A percentile compares a stretch with the other conserved stretches of the same genome.
Conservation (phyloP, 2,329 filamentous ascomycete genomes). For the Fusarium napiforme region DNA sequence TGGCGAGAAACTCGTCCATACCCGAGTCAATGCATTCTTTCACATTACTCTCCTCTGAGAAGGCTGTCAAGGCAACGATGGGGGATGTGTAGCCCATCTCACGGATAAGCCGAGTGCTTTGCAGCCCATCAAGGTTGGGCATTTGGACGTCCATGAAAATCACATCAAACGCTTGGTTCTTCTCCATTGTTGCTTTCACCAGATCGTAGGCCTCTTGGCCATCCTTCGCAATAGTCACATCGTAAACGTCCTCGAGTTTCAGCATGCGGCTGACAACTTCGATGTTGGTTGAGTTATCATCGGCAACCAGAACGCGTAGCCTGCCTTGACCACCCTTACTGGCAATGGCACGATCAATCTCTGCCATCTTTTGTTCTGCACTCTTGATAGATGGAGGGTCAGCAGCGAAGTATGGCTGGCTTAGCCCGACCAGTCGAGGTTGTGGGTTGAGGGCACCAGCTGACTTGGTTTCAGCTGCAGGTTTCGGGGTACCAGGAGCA, state of each 20-base stretch:
- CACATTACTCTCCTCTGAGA: slow-evolving; percentile 89
- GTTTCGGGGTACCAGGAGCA: slow-evolving; percentile 37
- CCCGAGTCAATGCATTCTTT: slow-evolving; percentile 88
- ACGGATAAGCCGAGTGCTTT: slow-evolving; percentile 86
- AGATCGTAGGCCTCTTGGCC: slow-evolving; percentile 88
- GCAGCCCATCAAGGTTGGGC: slow-evolving; percentile 90
- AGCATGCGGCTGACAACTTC: slow-evolving; percentile 71
- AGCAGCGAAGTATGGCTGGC: slow-evolving; percentile 80
- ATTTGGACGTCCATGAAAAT: slow-evolving; percentile 98
- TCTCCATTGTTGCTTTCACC: slow-evolving; percentile 84
- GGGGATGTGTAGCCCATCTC: slow-evolving; percentile 87
- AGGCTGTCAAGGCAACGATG: slow-evolving; percentile 91
- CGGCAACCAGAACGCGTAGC: slow-evolving; percentile 85
- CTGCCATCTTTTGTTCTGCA: slow-evolving; percentile 71
- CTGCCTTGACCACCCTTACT: slow-evolving; percentile 69
- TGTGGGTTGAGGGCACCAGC: slow-evolving; percentile 68
- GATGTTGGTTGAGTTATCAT: slow-evolving; percentile 71
- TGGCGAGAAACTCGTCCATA: slow-evolving; percentile 89
- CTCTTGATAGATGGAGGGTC: slow-evolving; percentile 49
- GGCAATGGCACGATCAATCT: slow-evolving; percentile 72
- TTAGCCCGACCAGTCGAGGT: slow-evolving; percentile 83
- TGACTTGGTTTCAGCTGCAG: slow-evolving; percentile 46
- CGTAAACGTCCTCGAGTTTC: slow-evolving; percentile 82
- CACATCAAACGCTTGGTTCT: slow-evolving; percentile 78
- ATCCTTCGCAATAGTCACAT: slow-evolving; percentile 88